phyloP scores from a whole-genome alignment of 257 asterid genomes.

The Gentiana straminea region DNA sequence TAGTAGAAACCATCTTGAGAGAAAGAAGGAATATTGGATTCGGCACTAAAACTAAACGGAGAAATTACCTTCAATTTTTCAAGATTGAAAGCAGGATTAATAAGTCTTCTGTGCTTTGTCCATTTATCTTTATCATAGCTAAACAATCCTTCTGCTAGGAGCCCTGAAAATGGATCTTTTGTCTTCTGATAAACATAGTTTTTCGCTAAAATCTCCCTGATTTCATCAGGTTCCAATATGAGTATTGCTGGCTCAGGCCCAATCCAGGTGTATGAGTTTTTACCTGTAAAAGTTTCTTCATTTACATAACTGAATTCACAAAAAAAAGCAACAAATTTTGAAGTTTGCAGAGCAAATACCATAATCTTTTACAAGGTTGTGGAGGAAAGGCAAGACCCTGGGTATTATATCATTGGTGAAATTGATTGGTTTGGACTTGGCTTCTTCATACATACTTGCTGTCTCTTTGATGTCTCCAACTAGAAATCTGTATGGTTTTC shows the following conservation, averaged over 20 bases:
- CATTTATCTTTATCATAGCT: conserved; percentile 14
- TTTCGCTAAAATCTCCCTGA: conserved; percentile 15
- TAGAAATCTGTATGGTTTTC: conserved; percentile 12
- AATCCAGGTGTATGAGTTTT: conserved; percentile 13
- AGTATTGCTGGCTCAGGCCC: conserved; percentile 21
- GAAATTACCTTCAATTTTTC: conserved; percentile 21
- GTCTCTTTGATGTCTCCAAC: conserved; percentile 17
- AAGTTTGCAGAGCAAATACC: conserved; percentile 7
- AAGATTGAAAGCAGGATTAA: conserved; percentile 18
- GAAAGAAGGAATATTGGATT: no score
- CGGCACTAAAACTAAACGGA: no score
- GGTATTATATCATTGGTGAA: conserved; percentile 7
- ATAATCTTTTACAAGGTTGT: conserved; percentile 7
- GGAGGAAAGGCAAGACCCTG: conserved; percentile 9
- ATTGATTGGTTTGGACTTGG: conserved; percentile 13
- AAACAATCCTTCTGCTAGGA: conserved; percentile 11
- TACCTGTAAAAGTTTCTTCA: conserved; percentile 7
- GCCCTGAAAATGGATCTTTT: not conserved
- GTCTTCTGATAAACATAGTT: conserved; percentile 13
- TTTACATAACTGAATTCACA: no score
- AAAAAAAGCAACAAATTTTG: no score
- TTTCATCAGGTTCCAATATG: conserved; percentile 11
- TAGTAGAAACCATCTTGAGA: no score
- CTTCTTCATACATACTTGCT: conserved; percentile 8
- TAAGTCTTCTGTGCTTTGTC: conserved; percentile 19